Conservation (phyloP, 2,329 filamentous ascomycete genomes). For the Botrytis porri region DNA sequence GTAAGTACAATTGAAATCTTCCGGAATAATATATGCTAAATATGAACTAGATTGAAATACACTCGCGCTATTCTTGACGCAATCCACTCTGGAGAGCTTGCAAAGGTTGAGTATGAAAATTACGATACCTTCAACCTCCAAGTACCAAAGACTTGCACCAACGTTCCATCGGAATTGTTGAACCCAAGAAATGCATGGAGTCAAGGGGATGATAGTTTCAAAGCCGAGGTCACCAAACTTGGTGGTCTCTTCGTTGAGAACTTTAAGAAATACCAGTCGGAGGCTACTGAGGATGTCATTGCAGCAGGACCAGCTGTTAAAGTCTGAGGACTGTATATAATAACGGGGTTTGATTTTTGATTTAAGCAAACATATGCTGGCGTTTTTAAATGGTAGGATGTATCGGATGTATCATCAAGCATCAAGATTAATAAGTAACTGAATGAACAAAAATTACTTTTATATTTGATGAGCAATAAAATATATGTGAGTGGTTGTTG, state of each 20-base stretch:
- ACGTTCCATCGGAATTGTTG: conserved; percentile 85
- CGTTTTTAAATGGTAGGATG: not conserved
- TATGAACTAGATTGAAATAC: conserved; percentile 68
- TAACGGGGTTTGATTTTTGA: not conserved
- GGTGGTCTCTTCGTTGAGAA: conserved; percentile 90
- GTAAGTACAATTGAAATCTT: conserved; percentile 27
- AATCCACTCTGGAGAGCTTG: conserved; percentile 95
- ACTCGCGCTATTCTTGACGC: conserved; percentile 97
- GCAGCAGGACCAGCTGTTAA: conserved; percentile 54
- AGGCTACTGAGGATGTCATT: conserved; percentile 78
- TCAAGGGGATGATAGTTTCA: conserved; percentile 75
- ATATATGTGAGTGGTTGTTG: not conserved
- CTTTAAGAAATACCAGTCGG: conserved; percentile 90
- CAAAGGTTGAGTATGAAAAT: conserved; percentile 86
- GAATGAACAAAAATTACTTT: not conserved
- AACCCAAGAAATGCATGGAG: conserved; percentile 96
- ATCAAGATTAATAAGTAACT: not conserved
- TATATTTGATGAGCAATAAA: conserved; percentile 6
- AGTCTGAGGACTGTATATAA: conserved; percentile 16
- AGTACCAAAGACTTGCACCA: conserved; percentile 88
- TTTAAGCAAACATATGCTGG: not conserved
- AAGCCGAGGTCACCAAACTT: conserved; percentile 84
- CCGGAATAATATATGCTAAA: conserved; percentile 22
- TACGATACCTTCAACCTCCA: conserved; percentile 97
- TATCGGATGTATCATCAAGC: not conserved